phyloP scores from a whole-genome alignment of 345 rosid genomes.

The Passiflora organensis region DNA sequence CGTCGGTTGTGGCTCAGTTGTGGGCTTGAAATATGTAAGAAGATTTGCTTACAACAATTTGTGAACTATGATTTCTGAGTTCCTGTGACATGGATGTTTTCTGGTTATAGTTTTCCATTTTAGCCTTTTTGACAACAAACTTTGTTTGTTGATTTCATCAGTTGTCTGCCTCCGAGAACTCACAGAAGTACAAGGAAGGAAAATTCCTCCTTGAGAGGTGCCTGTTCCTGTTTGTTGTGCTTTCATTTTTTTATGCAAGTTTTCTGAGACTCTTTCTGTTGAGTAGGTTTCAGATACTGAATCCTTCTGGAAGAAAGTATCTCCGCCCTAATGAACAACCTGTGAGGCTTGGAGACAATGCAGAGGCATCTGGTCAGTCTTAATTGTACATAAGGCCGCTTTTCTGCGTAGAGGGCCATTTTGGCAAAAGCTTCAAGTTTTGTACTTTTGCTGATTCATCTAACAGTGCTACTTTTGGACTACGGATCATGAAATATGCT shows the following conservation, averaged over 20 bases:
- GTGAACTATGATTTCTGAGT: constrained; percentile 2
- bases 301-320: constrained; percentile 51
- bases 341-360: constrained; percentile 44
- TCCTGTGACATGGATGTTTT: too few relatives aligned
- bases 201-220: constrained; percentile 73
- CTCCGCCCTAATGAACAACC: constrained; percentile 34
- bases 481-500: too few relatives aligned
- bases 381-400: constrained; percentile 21
- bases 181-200: constrained; percentile 77
- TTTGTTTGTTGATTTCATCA: constrained; percentile 19
- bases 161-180: constrained; percentile 53
- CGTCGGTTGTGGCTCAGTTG: constrained; percentile 68
- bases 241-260: constrained; percentile 6
- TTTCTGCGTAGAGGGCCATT: neutral
- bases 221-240: constrained; percentile 1
- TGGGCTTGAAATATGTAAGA: constrained; percentile 86
- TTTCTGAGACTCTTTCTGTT: constrained; percentile 8
- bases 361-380: constrained; percentile 23
- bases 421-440: neutral
- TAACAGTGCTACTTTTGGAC: too few relatives aligned
- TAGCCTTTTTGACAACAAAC: neutral
- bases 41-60: neutral
- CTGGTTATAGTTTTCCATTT: neutral
- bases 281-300: constrained; percentile 65
- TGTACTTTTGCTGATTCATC: neutral